Conservation (phyloP, 75 land plant species). For the Pinus tabuliformis region DNA sequence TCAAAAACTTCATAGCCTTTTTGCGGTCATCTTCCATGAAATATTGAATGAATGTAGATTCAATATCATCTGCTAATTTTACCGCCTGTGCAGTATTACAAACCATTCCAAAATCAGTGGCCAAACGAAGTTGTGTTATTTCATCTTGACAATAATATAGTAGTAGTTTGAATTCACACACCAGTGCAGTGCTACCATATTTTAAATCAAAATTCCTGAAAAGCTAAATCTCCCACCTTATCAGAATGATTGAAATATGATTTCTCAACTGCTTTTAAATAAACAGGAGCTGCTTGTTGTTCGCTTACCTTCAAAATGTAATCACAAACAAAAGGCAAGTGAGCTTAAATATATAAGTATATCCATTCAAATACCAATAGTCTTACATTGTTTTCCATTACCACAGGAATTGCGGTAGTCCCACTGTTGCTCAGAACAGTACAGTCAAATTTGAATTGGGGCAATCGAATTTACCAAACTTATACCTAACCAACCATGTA, state of each 20-base stretch:
- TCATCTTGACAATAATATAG: background rate
- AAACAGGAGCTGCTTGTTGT: constrained; percentile 36
- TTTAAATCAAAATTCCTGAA: background rate
- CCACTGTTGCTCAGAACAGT: background rate
- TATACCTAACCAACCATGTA: too few relatives aligned
- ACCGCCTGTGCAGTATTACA: constrained; percentile 31
- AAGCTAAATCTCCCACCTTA: constrained; percentile 42
- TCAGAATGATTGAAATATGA: constrained; percentile 74
- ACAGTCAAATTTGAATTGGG: background rate
- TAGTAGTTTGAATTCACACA: background rate
- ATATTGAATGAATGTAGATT: constrained; percentile 67
- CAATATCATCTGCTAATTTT: constrained; percentile 77
- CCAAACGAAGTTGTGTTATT: background rate
- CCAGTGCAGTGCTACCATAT: background rate
- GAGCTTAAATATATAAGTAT: background rate
- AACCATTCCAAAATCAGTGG: background rate
- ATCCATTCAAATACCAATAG: background rate
- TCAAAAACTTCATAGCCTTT: constrained; percentile 75
- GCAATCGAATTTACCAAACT: too few relatives aligned
- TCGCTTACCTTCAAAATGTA: constrained; percentile 39
- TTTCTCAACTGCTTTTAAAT: constrained; percentile 51
- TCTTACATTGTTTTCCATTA: background rate
- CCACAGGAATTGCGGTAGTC: too few relatives aligned
- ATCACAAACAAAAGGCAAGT: background rate
- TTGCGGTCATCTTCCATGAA: constrained; percentile 76